Percentiles rank a stretch among this genome's conserved stretches.
Evolutionary conservation across 352 stramenopile genomes (phyloP).

Genomic region (Phytophthora crassamura): DNA sequence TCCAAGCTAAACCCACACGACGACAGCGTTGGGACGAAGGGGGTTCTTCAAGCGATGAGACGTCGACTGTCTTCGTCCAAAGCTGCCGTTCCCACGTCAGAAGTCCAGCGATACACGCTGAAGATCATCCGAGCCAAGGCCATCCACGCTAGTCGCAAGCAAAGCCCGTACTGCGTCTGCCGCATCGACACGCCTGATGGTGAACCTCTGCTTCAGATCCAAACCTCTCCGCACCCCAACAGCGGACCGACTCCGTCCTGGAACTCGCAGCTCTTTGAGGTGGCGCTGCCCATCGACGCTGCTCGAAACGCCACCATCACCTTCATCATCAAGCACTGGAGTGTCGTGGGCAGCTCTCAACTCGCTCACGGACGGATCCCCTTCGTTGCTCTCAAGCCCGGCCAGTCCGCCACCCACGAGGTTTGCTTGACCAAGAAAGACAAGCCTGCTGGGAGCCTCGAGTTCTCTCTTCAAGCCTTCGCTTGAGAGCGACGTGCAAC

Average conservation of each 20-base stretch:
- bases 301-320: not conserved
- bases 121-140: slow-evolving; percentile 12
- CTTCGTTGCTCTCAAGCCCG: not conserved
- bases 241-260: slow-evolving; percentile 4
- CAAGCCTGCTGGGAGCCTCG: slow-evolving; percentile 9
- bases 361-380: not conserved
- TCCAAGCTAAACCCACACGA: not conserved
- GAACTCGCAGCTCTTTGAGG: slow-evolving; percentile 10
- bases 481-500: slow-evolving; percentile 1
- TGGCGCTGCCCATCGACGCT: not conserved
- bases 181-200: slow-evolving; percentile 3
- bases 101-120: slow-evolving; percentile 11
- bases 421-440: slow-evolving; percentile 4
- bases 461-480: slow-evolving; percentile 7
- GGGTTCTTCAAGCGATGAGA: slow-evolving; percentile 13
- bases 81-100: not conserved
- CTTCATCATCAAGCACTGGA: slow-evolving; percentile 4
- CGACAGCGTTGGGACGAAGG: not conserved
- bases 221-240: not conserved
- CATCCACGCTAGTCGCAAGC: not conserved
- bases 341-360: not conserved
- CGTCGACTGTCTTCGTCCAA: slow-evolving; percentile 11
- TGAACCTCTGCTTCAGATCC: slow-evolving; percentile 8
- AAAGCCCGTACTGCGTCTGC: slow-evolving; percentile 12
- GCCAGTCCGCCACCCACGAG: not conserved